A percentile compares a stretch with the other conserved stretches of the same genome.
These are phyloP conservation scores for Orbilia javanica DNA, from an alignment of 2,329 filamentous ascomycete genomes.

Conservation along the genomic window DNA sequence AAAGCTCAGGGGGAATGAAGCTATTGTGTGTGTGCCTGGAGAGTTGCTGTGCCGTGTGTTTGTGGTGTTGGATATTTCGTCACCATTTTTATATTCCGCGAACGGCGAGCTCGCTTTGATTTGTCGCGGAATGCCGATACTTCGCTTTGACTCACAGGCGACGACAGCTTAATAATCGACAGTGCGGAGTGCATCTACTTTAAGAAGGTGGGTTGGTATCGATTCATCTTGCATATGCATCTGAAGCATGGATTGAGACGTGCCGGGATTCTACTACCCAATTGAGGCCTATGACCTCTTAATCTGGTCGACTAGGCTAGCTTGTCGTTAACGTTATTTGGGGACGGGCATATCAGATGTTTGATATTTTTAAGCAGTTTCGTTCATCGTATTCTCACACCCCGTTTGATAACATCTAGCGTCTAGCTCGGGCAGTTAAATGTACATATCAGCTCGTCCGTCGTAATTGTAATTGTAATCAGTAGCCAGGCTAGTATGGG, in stretches of 20 bases:
- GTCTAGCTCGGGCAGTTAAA: neutral
- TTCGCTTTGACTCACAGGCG: slow-evolving; percentile 34
- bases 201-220: slow-evolving; percentile 30
- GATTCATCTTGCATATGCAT: slow-evolving; percentile 11
- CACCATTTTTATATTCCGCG: slow-evolving; percentile 46
- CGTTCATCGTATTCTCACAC: neutral
- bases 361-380: neutral
- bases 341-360: neutral
- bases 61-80: slow-evolving; percentile 54
- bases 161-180: slow-evolving; percentile 47
- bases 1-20: neutral
- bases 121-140: slow-evolving; percentile 48
- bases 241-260: neutral
- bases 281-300: neutral
- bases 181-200: neutral
- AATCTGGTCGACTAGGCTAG: neutral
- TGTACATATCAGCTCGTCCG: neutral
- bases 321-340: neutral
- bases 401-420: neutral
- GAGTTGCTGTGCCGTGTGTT: neutral
- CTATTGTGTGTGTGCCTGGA: neutral
- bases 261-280: slow-evolving; percentile 13
- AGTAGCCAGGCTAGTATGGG: neutral
- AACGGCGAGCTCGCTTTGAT: slow-evolving; percentile 48
- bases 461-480: neutral